Evolutionary conservation across 2,329 filamentous ascomycete species (phyloP), one percentile per base, ranked within the genome.

Genomic region (Hawksworthiomyces lignivorus): DNA sequence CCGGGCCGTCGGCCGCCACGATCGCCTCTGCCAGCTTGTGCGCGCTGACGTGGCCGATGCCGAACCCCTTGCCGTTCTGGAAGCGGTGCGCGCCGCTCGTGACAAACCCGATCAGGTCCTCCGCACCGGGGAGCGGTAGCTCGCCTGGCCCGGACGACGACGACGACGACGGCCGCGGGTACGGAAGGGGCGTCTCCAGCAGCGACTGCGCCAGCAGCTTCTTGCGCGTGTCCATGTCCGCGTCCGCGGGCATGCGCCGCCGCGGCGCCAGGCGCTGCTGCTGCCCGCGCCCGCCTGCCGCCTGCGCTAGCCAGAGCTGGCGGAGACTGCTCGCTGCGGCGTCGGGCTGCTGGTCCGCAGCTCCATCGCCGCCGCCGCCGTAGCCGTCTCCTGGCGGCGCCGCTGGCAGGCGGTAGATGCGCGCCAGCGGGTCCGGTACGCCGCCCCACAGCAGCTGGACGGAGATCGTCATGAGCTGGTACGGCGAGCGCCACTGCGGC

Each of bases 51-150:
- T 75, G 82, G 0, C 84, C 92, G 45, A 97, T 70, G 1, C 81
- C 90, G 14, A 79, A 80, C 1, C 83, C 85, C 50, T 73, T 75
- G 0, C 90, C 92, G 49, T 84, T 77, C 3, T 77, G 75, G 2
- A 97, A 72, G 54, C 83, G 88, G 58, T 83, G 95, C 38, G 85
- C 82, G 0, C 90, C 92, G 1, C 83, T 84, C 3, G 88, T 96
- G 19, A 96, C 81, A 58, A 94, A 98, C 0, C 92, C 92, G 38
- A 97, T 76, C 11, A 97, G 69, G 57, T 96, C 85, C 18, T 75
- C 69, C 48, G 80, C 79, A 9, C 71, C 69, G 0, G 90, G 90
- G n/a, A 88, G 78, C 0, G 79, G 56, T 1, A 82, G 82, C 51
- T 86, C 77, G 0, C 62, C 57, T 0, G 62, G 56, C 62, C 72